Conservation (phyloP, 129 eudicot species). For the Tanacetum coccineum region DNA sequence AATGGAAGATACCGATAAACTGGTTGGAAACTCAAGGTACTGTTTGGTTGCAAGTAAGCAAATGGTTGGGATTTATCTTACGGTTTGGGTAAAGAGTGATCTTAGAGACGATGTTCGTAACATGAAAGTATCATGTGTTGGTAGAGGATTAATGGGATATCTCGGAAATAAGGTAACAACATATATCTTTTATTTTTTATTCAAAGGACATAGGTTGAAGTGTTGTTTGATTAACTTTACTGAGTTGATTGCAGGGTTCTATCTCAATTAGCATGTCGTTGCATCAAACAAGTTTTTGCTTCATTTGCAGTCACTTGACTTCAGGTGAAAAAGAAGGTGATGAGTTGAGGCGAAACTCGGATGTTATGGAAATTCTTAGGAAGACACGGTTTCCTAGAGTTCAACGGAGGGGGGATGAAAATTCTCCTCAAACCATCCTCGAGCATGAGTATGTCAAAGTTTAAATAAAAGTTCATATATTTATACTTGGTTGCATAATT, state of each 20-base stretch:
- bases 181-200: neutral
- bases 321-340: slow-evolving; percentile 96
- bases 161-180: slow-evolving; percentile 88
- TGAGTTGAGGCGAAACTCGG: slow-evolving; percentile 78
- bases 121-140: slow-evolving; percentile 93
- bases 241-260: slow-evolving; percentile 56
- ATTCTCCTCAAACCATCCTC: slow-evolving; percentile 78
- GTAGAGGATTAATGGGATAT: slow-evolving; percentile 98
- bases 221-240: neutral
- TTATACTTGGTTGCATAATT: neutral
- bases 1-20: slow-evolving; percentile 55
- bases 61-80: slow-evolving; percentile 93
- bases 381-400: slow-evolving; percentile 93
- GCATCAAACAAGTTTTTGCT: slow-evolving; percentile 97
- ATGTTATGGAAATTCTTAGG: slow-evolving; percentile 81
- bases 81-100: slow-evolving; percentile 87
- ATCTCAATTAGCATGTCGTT: slow-evolving; percentile 88
- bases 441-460: slow-evolving; percentile 73
- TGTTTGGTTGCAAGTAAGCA: slow-evolving; percentile 97
- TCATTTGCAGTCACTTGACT: slow-evolving; percentile 91
- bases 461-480: neutral
- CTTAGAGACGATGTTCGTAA: slow-evolving; percentile 71
- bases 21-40: slow-evolving; percentile 55
- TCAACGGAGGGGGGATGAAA: slow-evolving; percentile 56
- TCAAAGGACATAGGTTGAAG: neutral